Base-by-base conservation (phyloP, 805 yeast species). In the Blastobotrys muscicola region DNA sequence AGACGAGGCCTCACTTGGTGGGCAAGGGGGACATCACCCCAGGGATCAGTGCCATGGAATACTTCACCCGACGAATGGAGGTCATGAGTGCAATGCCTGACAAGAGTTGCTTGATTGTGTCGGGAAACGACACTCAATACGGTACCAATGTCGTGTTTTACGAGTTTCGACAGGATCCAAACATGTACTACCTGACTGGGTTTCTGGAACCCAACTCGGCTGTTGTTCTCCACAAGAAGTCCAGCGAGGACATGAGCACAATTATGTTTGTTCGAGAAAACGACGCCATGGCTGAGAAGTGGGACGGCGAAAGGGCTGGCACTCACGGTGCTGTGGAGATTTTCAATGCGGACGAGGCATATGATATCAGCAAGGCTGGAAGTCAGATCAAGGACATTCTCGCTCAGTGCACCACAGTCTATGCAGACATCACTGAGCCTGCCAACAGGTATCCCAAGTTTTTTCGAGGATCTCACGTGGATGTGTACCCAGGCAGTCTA, bases 231-330 rank as follows among this genome's bases (percentile, higher is more conserved):
- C 67, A 31, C 68, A 69, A 43, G 64, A 72, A 20, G 75, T 43
- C 44, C 12, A 43, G 43, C 10, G 51, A 52, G 16, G 44, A 45
- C 41, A 68, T 76, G 31, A 59, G 72, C 7, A 75, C 84, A 50
- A 90, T 85, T 53, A 74, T 92, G 81, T 66, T 87, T 40, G 95
- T 90, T 2, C 95, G 87, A 2, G 87, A 86, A 11, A 82, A 82
- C 58, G 83, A 89, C 57, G 73, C 77, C 4, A 70, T 69, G 39
- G 76, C 74, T 15, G 98, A 92, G 63, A 76, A 82, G 50, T 92
- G 99, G 99, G 97, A 90, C 54, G 99, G 99, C 9, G 80, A 76
- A 36, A 74, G 94, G 53, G 82, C 94, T 12, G 99, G 99, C 1
- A 71, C 80, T 3, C 76, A 80, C 39, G 95, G 94, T 11, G 95